Evolutionary conservation across 2,329 filamentous ascomycete species (phyloP).

Genomic region (Pseudogymnoascus sp.): DNA sequence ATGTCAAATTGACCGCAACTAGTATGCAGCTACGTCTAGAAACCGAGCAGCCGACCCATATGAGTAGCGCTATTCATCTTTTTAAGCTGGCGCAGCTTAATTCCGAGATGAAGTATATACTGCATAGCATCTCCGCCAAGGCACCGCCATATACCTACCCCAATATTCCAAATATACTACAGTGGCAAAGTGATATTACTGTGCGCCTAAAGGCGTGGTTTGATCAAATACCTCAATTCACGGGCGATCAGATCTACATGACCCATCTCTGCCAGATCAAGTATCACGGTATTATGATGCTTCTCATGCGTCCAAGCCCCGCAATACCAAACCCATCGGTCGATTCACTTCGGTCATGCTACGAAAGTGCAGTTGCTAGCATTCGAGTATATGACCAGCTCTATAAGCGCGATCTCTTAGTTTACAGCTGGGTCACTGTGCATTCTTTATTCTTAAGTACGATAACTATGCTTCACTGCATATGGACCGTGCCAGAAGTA

Average conservation of each 20-base stretch:
- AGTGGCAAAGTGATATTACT: slow-evolving; percentile 39
- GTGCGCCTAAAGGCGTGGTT: slow-evolving; percentile 34
- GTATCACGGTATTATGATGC: slow-evolving; percentile 40
- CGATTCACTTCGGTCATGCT: slow-evolving; percentile 34
- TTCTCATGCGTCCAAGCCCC: slow-evolving; percentile 43
- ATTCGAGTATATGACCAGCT: slow-evolving; percentile 35
- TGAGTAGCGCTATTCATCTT: slow-evolving; percentile 39
- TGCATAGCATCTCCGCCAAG: slow-evolving; percentile 42
- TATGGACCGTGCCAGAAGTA: slow-evolving; percentile 37
- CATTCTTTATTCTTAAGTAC: slow-evolving; percentile 40
- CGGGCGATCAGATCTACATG: slow-evolving; percentile 20
- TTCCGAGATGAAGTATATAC: slow-evolving; percentile 49
- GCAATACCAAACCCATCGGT: slow-evolving; percentile 39
- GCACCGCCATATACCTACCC: slow-evolving; percentile 41
- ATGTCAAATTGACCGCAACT: slow-evolving; percentile 14
- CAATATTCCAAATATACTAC: slow-evolving; percentile 33
- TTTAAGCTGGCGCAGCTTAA: slow-evolving; percentile 41
- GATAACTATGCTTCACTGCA: slow-evolving; percentile 42
- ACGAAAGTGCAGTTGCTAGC: slow-evolving; percentile 33
- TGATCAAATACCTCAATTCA: slow-evolving; percentile 27
- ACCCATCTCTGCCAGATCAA: slow-evolving; percentile 34
- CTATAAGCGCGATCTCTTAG: slow-evolving; percentile 36
- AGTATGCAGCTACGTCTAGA: slow-evolving; percentile 12
- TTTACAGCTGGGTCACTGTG: slow-evolving; percentile 41
- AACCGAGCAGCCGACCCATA: slow-evolving; percentile 22